Percentiles rank a stretch among this genome's conserved stretches.
phyloP scores from a whole-genome alignment of 495 filamentous ascomycete species.

The Aspergillus steynii region DNA sequence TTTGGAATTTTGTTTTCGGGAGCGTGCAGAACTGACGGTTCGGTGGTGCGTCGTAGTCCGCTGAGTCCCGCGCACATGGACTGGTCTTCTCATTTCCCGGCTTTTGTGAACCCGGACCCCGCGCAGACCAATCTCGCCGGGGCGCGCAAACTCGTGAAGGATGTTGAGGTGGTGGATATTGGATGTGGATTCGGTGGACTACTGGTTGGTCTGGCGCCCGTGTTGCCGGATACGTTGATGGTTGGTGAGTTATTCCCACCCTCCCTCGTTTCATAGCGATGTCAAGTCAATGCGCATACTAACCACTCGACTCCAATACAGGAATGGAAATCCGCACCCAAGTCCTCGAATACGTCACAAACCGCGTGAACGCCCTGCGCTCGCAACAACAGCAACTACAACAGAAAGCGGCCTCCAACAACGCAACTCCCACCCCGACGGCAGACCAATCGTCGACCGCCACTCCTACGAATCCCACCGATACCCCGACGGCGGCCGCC shows the following conservation, averaged over 20 bases:
- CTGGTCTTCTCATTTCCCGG: conserved; percentile 84
- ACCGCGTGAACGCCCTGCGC: conserved; percentile 80
- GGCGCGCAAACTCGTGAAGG: conserved; percentile 53
- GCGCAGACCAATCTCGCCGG: conserved; percentile 35
- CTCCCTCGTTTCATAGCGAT: neutral
- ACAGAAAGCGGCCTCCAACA: conserved; percentile 15
- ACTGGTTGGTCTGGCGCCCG: conserved; percentile 79
- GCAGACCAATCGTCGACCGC: conserved; percentile 8
- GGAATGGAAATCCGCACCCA: conserved; percentile 88
- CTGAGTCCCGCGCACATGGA: conserved; percentile 80
- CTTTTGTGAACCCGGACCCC: conserved; percentile 51
- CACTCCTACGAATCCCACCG: conserved; percentile 13
- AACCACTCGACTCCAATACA: conserved; percentile 7
- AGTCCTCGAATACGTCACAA: conserved; percentile 85
- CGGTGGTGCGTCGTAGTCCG: conserved; percentile 56
- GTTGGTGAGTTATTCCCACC: conserved; percentile 57
- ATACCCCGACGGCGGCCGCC: conserved; percentile 2
- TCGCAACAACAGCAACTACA: conserved; percentile 55
- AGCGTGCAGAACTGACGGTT: neutral
- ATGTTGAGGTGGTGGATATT: conserved; percentile 94
- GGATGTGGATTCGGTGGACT: conserved; percentile 95
- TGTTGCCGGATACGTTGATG: conserved; percentile 78
- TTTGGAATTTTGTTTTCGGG: neutral
- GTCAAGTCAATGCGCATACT: no score
- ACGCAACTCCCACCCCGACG: conserved; percentile 12